Conservation (phyloP, 1,139 yeast species). For the Scheffersomyces titani region DNA sequence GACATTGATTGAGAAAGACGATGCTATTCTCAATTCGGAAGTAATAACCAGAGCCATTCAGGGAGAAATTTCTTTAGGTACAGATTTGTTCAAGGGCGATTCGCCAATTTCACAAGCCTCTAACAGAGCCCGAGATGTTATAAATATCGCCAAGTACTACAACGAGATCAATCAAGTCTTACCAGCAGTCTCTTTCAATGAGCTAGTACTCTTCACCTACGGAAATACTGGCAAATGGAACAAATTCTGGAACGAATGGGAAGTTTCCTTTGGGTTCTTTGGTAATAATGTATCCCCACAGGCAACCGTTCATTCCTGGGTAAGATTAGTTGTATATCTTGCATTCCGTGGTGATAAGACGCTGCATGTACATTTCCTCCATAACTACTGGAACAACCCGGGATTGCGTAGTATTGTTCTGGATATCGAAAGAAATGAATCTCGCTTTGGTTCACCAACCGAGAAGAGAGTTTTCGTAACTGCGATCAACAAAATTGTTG, state of each 20-base stretch:
- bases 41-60: slow-evolving; percentile 27
- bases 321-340: slow-evolving; percentile 36
- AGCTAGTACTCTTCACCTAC: slow-evolving; percentile 35
- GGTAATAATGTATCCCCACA: slow-evolving; percentile 8
- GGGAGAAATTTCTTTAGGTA: slow-evolving; percentile 4
- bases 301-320: slow-evolving; percentile 27
- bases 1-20: slow-evolving; percentile 15
- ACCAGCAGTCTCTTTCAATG: slow-evolving; percentile 24
- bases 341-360: slow-evolving; percentile 27
- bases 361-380: slow-evolving; percentile 34
- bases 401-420: slow-evolving; percentile 24
- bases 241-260: slow-evolving; percentile 46
- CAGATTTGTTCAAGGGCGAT: background rate
- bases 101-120: slow-evolving; percentile 20
- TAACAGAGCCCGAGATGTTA: slow-evolving; percentile 33
- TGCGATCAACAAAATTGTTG: slow-evolving; percentile 21
- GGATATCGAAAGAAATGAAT: slow-evolving; percentile 17
- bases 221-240: slow-evolving; percentile 44
- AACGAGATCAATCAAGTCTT: slow-evolving; percentile 10
- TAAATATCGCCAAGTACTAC: slow-evolving; percentile 26
- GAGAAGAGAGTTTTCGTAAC: slow-evolving; percentile 24
- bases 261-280: slow-evolving; percentile 18
- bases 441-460: slow-evolving; percentile 18
- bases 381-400: slow-evolving; percentile 30
- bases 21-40: slow-evolving; percentile 24